Conservation (phyloP, 2,329 filamentous ascomycete species). For the Verticillium longisporum region DNA sequence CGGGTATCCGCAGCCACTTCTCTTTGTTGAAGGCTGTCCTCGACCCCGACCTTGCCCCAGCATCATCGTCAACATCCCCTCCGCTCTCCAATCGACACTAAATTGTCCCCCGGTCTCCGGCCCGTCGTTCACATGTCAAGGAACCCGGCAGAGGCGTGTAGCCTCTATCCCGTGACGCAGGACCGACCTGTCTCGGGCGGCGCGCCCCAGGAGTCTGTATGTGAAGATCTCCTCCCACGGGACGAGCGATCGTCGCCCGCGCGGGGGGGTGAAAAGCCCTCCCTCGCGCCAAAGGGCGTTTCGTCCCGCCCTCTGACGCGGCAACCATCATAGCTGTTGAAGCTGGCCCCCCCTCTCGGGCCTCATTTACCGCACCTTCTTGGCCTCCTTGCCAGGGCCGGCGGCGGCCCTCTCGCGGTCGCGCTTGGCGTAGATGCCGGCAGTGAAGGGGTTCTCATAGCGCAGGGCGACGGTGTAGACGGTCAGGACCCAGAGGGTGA, state of each 20-base stretch:
- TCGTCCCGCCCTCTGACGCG: not conserved
- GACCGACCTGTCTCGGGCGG: not conserved
- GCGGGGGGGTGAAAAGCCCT: too few relatives aligned
- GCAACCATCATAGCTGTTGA: constrained; percentile 9
- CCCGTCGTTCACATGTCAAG: not conserved
- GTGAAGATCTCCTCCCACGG: not conserved
- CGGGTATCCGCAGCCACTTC: not conserved
- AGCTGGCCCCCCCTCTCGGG: constrained; percentile 6
- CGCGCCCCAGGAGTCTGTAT: not conserved
- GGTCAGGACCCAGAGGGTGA: constrained; percentile 68
- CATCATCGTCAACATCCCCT: not conserved
- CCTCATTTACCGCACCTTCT: constrained; percentile 42
- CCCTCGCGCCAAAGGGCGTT: not conserved
- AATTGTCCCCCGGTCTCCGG: not conserved
- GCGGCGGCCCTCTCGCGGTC: constrained; percentile 50
- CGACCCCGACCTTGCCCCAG: not conserved
- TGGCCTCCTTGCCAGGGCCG: constrained; percentile 27
- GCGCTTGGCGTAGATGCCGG: constrained; percentile 84
- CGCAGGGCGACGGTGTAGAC: constrained; percentile 75
- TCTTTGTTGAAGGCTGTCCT: not conserved
- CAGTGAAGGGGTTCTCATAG: constrained; percentile 93
- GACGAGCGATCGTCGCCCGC: too few relatives aligned
- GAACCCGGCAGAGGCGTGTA: not conserved
- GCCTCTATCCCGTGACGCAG: not conserved
- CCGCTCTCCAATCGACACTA: not conserved